These are phyloP conservation scores for Porogramme epimiltina DNA, from an alignment of 1,284 basidiomycete genomes.

Conservation along the genomic window DNA sequence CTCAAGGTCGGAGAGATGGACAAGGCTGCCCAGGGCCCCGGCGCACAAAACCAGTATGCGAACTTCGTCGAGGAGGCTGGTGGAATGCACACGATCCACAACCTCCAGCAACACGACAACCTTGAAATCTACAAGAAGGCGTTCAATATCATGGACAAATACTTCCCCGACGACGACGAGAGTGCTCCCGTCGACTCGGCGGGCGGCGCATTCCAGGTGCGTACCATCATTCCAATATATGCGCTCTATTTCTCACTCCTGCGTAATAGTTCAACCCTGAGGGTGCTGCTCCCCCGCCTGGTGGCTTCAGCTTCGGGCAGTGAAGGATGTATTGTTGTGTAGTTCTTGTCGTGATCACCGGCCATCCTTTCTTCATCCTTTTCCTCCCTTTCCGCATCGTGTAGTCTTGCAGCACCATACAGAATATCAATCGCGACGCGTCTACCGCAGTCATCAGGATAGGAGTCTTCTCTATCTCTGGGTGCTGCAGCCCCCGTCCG, in stretches of 20 bases:
- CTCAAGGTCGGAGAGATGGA: constrained; percentile 98
- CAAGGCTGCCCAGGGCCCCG: constrained; percentile 82
- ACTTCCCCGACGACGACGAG: constrained; percentile 88
- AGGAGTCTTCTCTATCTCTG: neutral
- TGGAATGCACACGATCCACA: constrained; percentile 98
- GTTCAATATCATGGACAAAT: constrained; percentile 99
- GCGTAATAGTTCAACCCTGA: constrained; percentile 73
- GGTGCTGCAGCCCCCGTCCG: neutral
- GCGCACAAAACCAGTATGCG: constrained; percentile 92
- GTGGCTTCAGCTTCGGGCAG: constrained; percentile 90
- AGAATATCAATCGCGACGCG: constrained; percentile 20
- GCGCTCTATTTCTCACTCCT: constrained; percentile 1
- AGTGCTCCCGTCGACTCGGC: constrained; percentile 83
- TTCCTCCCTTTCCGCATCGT: constrained; percentile 15
- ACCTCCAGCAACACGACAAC: constrained; percentile 99
- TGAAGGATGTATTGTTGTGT: constrained; percentile 15
- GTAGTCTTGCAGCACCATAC: constrained; percentile 23
- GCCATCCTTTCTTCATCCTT: constrained; percentile 6
- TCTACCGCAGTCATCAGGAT: neutral
- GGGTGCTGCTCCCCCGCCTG: constrained; percentile 86
- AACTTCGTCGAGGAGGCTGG: constrained; percentile 96
- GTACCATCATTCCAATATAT: constrained; percentile 34
- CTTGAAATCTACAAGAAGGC: constrained; percentile 99
- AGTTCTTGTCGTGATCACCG: constrained; percentile 3
- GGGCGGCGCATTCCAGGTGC: constrained; percentile 87